phyloP scores from a whole-genome alignment of 1,284 basidiomycete genomes.

The Trichosporon asahii region DNA sequence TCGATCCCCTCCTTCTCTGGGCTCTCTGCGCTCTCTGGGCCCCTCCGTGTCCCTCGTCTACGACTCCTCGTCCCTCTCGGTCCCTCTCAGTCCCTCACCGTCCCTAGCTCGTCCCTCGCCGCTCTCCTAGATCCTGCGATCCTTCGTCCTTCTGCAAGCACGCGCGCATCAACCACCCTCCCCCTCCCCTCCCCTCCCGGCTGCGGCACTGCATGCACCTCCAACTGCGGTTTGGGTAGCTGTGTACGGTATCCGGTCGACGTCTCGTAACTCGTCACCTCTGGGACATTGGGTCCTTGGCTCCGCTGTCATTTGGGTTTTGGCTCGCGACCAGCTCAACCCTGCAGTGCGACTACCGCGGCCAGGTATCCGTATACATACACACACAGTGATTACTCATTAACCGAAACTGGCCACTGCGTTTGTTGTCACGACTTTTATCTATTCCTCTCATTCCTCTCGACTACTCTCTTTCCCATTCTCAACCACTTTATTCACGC shows the following conservation, averaged over 20 bases:
- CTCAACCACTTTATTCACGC: not conserved
- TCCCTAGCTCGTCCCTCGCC: not conserved
- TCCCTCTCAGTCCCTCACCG: not conserved
- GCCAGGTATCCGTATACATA: not conserved
- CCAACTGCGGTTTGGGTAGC: not conserved
- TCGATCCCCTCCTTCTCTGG: not conserved
- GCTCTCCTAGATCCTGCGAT: not conserved
- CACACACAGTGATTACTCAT: not conserved
- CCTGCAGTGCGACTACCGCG: constrained; percentile 1
- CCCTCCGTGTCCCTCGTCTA: not conserved
- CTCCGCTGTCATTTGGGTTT: not conserved
- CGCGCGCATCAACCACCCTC: not conserved
- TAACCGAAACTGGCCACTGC: not conserved
- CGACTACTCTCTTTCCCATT: not conserved
- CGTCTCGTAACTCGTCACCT: constrained; percentile 1
- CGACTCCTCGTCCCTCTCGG: not conserved
- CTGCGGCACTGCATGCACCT: not conserved
- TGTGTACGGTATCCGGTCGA: not conserved
- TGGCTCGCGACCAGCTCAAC: not conserved
- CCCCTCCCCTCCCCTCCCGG: not conserved
- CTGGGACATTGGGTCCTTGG: not conserved
- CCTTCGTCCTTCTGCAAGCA: not conserved
- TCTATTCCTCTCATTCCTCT: not conserved
- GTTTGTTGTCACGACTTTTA: constrained; percentile 4
- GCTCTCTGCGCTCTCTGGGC: not conserved